Base-by-base conservation (phyloP, 257 asterid species). In the Buddleja alternifolia region DNA sequence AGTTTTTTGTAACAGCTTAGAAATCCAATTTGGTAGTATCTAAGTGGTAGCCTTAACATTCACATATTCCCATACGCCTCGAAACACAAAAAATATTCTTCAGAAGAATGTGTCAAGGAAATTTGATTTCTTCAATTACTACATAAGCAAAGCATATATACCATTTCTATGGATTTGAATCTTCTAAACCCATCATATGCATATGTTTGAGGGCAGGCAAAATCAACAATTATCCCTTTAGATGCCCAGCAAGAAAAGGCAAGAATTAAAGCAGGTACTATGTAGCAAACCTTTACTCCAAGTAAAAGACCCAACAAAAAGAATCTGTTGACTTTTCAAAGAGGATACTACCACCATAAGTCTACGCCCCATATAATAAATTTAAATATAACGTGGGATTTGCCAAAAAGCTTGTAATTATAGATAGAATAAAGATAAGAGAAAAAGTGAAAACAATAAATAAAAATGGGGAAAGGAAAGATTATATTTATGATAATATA, bases 381-480 rank as follows among this genome's bases (percentile, higher is more conserved):
- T n/a, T n/a, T 5, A 29, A 29, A 5, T 29, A 37, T 57, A 54
- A 55, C 65, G 52, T 60, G 66, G 69, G 34, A 52, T 58, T 48
- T 60, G 71, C 36, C 56, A 63, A 66, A 11, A 52, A 36, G 46
- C 32, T 62, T 20, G 23, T 16, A 15, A 12, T 25, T 41, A 20
- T 55, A 24, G 52, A 34, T 19, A 25, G 17, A 34, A 29, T 3
- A 41, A 71, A 0, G 21, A 29, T n/a, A n/a, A n/a, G n/a, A n/a
- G n/a, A n/a, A n/a, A n/a, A n/a, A n/a, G 25, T 7, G 34, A 60
- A 59, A 60, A 65, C 37, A 55, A 12, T 20, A 37, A n/a, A 47
- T 71, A 72, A 51, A 6, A 34, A 86, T 87, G 95, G 71, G 45
- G 69, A 69, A 51, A 46, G 62, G 69, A 60, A 77, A 73, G 50